Evolutionary conservation across 2,329 filamentous ascomycete species (phyloP).

Genomic region (Epichloe gansuensis): DNA sequence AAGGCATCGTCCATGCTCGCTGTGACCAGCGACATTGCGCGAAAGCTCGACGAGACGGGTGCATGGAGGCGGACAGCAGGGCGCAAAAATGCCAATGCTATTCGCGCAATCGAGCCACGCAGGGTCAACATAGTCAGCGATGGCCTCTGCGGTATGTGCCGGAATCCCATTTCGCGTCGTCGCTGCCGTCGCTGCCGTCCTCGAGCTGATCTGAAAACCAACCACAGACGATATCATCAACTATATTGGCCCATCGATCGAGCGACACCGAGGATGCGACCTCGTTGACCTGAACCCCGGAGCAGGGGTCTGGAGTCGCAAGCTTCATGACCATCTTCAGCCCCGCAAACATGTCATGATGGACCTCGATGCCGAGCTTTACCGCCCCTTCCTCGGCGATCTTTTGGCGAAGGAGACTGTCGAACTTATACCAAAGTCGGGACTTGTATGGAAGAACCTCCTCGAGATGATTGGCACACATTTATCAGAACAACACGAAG

Average conservation of each 20-base stretch:
- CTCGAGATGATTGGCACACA: slow-evolving; percentile 34
- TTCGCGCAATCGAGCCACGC: slow-evolving; percentile 14
- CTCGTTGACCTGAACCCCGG: slow-evolving; percentile 82
- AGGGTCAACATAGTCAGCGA: slow-evolving; percentile 42
- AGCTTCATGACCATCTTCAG: slow-evolving; percentile 59
- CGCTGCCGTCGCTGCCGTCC: neutral
- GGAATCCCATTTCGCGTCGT: no score
- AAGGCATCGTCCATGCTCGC: slow-evolving; percentile 8
- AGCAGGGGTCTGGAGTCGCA: slow-evolving; percentile 62
- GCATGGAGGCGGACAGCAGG: slow-evolving; percentile 14
- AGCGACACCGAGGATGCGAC: slow-evolving; percentile 64
- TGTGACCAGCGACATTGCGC: slow-evolving; percentile 10
- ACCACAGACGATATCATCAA: slow-evolving; percentile 53
- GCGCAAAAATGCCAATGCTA: slow-evolving; percentile 6
- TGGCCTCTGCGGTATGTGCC: slow-evolving; percentile 34
- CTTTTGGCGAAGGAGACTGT: slow-evolving; percentile 38
- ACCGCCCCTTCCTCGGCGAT: slow-evolving; percentile 46
- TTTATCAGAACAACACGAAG: slow-evolving; percentile 41
- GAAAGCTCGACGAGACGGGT: slow-evolving; percentile 14
- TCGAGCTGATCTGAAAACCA: neutral
- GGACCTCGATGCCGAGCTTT: slow-evolving; percentile 52
- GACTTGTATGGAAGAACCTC: slow-evolving; percentile 49
- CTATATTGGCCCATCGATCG: slow-evolving; percentile 56
- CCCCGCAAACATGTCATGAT: slow-evolving; percentile 75
- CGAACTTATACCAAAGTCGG: slow-evolving; percentile 40